Conservation (phyloP, 176 grass and related monocot species). For the Alopecurus myosuroides region DNA sequence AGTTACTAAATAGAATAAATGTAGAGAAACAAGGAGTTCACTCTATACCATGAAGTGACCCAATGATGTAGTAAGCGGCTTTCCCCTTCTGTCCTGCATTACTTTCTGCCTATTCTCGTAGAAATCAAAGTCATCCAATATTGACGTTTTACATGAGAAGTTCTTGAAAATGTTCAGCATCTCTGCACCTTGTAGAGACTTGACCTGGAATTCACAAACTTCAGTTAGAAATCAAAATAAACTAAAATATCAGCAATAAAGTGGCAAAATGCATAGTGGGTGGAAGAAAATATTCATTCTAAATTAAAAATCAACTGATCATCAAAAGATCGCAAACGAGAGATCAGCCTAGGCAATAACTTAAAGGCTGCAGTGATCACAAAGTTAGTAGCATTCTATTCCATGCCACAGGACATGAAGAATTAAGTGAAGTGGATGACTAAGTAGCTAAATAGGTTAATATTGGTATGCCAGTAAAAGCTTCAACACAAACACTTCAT, state of each 20-base stretch:
- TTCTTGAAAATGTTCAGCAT: slow-evolving; percentile 87
- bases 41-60: slow-evolving; percentile 38
- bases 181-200: slow-evolving; percentile 72
- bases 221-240: slow-evolving; percentile 11
- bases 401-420: not conserved
- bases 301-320: not conserved
- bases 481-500: not conserved
- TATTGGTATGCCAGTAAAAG: not conserved
- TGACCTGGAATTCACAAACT: slow-evolving; percentile 43
- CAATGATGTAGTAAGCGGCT: slow-evolving; percentile 26
- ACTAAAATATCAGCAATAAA: not conserved
- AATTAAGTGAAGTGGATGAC: not conserved
- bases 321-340: not conserved
- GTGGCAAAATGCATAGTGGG: slow-evolving; percentile 3
- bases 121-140: slow-evolving; percentile 88
- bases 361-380: not conserved
- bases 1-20: not conserved
- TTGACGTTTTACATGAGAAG: slow-evolving; percentile 77
- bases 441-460: not conserved
- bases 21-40: not conserved
- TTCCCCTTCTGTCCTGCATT: slow-evolving; percentile 84
- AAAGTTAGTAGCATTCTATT: slow-evolving; percentile 6
- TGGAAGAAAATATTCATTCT: not conserved
- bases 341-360: slow-evolving; percentile 7
- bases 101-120: slow-evolving; percentile 85